Base-by-base conservation (phyloP, 257 asterid species). In the Nyctanthes arbortristis region DNA sequence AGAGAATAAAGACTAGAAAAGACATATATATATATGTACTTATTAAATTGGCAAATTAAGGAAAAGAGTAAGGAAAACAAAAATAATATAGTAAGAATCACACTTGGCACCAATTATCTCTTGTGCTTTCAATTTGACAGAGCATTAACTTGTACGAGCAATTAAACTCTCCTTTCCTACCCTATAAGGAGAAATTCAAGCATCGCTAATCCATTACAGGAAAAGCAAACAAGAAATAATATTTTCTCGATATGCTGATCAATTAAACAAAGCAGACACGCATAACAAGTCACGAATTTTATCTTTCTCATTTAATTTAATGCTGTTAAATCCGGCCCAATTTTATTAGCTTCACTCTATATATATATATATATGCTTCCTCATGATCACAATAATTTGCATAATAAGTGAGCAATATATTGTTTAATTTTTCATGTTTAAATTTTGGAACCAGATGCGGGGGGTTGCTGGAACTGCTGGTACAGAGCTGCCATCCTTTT, bases 401-500 rank as follows among this genome's bases (percentile, higher is more conserved):
- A 40, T 40, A 49, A 49, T 49, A 18, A 39, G 10, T 39, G 7
- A 20, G 58, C 29, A 49, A 49, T 49, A 7, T 12, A 49, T 7
- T 18, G 28, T 49, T n/a, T n/a, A 49, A 9, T 49, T 20, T 66
- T 34, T 27, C 14, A 7, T 27, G 28, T 24, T 78, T 49, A 84
- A 57, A 29, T 67, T 39, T 82, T 83, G 25, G 81, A 58, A 36
- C 73, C 78, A 57, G 84, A 64, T 16, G 70, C 77, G 10, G 78
- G 75, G 6, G 69, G 66, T 73, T 79, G 94, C 65, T 83, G 96
- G 47, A 88, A 81, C 68, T 86, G 98, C 49, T 83, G 96, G 69
- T 79, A 86, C 86, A 88, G n/a, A 33, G 88, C 82, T 33, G 95
- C 91, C 77, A 92, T 70, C 81, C 90, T 81, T 39, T 79, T 77